phyloP scores from a whole-genome alignment of 2,329 filamentous ascomycete species.

The Delphinella strobiligena region DNA sequence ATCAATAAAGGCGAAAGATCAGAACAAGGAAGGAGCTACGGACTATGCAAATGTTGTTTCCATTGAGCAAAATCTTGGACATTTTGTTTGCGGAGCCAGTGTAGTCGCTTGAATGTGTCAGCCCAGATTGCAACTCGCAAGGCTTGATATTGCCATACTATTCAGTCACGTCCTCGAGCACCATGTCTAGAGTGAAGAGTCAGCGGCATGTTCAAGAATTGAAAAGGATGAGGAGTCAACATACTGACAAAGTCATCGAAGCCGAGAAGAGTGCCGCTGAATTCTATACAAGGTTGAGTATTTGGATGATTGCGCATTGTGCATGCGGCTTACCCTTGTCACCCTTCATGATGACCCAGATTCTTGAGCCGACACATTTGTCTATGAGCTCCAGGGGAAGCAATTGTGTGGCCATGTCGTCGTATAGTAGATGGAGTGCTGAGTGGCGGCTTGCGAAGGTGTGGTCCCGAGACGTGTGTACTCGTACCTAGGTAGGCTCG shows the following conservation, averaged over 20 bases:
- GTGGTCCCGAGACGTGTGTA: too few relatives aligned
- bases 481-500: too few relatives aligned
- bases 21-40: slow-evolving; percentile 13
- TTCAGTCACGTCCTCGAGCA: slow-evolving; percentile 92
- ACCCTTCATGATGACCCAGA: slow-evolving; percentile 99
- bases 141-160: slow-evolving; percentile 49
- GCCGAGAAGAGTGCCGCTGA: slow-evolving; percentile 83
- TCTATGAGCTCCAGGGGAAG: slow-evolving; percentile 71
- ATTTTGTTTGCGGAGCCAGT: slow-evolving; percentile 78
- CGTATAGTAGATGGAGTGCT: neutral
- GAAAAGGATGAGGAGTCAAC: slow-evolving; percentile 34
- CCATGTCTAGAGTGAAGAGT: slow-evolving; percentile 62
- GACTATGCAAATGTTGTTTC: slow-evolving; percentile 99
- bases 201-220: slow-evolving; percentile 6
- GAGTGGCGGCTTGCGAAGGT: neutral
- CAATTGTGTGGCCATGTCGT: slow-evolving; percentile 17
- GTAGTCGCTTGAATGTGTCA: slow-evolving; percentile 57
- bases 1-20: slow-evolving; percentile 2
- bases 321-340: slow-evolving; percentile 62
- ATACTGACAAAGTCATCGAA: slow-evolving; percentile 99
- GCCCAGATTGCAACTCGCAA: too few relatives aligned
- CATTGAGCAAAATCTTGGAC: slow-evolving; percentile 88
- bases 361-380: slow-evolving; percentile 93
- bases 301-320: too few relatives aligned
- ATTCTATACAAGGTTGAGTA: slow-evolving; percentile 52